Evolutionary conservation across 106 monocot species (phyloP), one percentile per base, ranked within the genome.

Genomic region (Dioscorea zingiberensis): DNA sequence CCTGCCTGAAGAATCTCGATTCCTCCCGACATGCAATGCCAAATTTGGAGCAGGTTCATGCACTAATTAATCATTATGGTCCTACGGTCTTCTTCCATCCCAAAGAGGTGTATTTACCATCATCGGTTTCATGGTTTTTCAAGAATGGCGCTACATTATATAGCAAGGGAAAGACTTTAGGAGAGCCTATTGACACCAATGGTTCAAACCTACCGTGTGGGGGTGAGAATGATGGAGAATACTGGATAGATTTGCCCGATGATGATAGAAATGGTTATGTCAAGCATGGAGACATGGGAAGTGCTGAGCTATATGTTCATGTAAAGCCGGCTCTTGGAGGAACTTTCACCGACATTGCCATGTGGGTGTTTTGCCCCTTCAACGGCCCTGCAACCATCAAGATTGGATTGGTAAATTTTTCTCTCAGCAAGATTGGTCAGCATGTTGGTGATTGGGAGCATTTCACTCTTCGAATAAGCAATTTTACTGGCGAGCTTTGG

Each of bases 401-500:
- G 71, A 57, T 99, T n/a, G 93, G 98, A 0, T 3, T 80, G 25
- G 38, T 70, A 1, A 81, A 67, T 62, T 46, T 89, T 53, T 28
- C 98, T 21, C 73, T 99, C 17, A 78, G 57, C 55, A 89, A 78
- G 54, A 55, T 93, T 17, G 98, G 98, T 16, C 64, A 75, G 71
- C 93, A 99, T 68, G 77, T 93, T 4, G 83, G 89, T 25, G 98
- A 99, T 57, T 99, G 98, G 98, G 98, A 99, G 84, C 98, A 99
- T 66, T 99, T 89, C 80, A 99, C 98, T 7, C 86, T 99, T 29
- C 68, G 98, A 5, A 63, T 99, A 54, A 87, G 86, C 73, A 99
- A 99, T 71, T 99, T 93, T 54, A 74, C 81, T 0, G 98, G 98
- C 18, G 89, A 93, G 44, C 74, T 99, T 3, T 84, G 82, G 78